phyloP scores from a whole-genome alignment of 2,329 filamentous ascomycete species.

The Colletotrichum liriopes region DNA sequence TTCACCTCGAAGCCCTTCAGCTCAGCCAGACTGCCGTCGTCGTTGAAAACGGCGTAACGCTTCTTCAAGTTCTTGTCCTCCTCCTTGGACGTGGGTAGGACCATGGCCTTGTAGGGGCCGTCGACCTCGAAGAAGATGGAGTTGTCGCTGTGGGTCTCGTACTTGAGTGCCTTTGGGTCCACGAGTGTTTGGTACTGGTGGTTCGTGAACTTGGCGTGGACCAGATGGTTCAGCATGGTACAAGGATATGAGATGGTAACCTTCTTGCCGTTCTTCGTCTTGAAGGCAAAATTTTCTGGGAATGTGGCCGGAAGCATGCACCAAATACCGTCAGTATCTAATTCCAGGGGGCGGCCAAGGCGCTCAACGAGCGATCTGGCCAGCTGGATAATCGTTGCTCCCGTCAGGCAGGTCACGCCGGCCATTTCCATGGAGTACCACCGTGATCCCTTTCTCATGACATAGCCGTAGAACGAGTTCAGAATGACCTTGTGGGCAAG shows the following conservation, averaged over 20 bases:
- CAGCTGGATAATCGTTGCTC: constrained; percentile 96
- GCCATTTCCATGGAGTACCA: constrained; percentile 99
- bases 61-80: constrained; percentile 99
- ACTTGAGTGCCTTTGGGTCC: constrained; percentile 85
- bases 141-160: constrained; percentile 98
- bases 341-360: constrained; percentile 90
- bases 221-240: constrained; percentile 98
- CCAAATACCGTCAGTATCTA: constrained; percentile 99
- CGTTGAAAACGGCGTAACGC: constrained; percentile 98
- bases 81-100: constrained; percentile 96
- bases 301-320: constrained; percentile 98
- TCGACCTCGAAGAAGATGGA: constrained; percentile 99
- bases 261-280: constrained; percentile 96
- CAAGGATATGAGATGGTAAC: constrained; percentile 97
- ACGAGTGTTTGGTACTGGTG: constrained; percentile 95
- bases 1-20: constrained; percentile 98
- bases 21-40: constrained; percentile 95
- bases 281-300: constrained; percentile 96
- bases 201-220: constrained; percentile 95
- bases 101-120: constrained; percentile 97
- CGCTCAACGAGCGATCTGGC: constrained; percentile 94
- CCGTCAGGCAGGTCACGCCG: constrained; percentile 96
- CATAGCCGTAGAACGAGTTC: constrained; percentile 99
- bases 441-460: constrained; percentile 98
- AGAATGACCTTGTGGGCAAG: constrained; percentile 98